Conservation (phyloP, 2,329 filamentous ascomycete species). For the Helotiales sp. region DNA sequence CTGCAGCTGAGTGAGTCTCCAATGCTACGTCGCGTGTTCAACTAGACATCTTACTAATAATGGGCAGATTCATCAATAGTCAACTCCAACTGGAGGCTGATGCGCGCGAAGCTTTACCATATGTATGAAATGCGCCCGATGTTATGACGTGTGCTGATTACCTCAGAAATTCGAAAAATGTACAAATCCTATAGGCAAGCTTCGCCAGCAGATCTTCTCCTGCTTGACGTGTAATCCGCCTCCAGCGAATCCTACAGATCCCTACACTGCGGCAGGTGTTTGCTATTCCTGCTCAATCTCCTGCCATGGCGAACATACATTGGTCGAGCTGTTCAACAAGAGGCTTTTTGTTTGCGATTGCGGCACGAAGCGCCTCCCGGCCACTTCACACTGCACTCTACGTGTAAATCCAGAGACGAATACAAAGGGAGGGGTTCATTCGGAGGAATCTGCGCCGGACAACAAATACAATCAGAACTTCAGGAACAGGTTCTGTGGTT, state of each 20-base stretch:
- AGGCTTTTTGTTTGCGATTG: constrained; percentile 97
- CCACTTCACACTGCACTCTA: constrained; percentile 74
- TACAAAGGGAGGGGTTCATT: constrained; percentile 75
- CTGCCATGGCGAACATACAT: constrained; percentile 91
- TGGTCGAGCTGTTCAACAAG: constrained; percentile 96
- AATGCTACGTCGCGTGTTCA: neutral
- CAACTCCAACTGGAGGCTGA: constrained; percentile 93
- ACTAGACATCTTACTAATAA: neutral
- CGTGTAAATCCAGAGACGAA: constrained; percentile 76
- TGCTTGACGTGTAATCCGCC: constrained; percentile 93
- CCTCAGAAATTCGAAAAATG: constrained; percentile 87
- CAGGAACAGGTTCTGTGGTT: constrained; percentile 88
- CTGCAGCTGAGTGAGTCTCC: constrained; percentile 49
- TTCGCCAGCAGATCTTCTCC: constrained; percentile 88
- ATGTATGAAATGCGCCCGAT: constrained; percentile 59
- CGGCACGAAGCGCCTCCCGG: constrained; percentile 76
- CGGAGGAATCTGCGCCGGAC: constrained; percentile 70
- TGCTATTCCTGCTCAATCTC: constrained; percentile 98
- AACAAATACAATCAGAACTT: constrained; percentile 99
- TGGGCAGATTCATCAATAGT: constrained; percentile 76
- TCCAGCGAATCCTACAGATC: constrained; percentile 63
- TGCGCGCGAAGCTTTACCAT: constrained; percentile 91
- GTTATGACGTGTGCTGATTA: constrained; percentile 25
- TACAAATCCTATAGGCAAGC: constrained; percentile 84
- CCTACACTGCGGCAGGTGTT: constrained; percentile 77